phyloP scores from a whole-genome alignment of 345 rosid genomes.

The Ceriops decandra region DNA sequence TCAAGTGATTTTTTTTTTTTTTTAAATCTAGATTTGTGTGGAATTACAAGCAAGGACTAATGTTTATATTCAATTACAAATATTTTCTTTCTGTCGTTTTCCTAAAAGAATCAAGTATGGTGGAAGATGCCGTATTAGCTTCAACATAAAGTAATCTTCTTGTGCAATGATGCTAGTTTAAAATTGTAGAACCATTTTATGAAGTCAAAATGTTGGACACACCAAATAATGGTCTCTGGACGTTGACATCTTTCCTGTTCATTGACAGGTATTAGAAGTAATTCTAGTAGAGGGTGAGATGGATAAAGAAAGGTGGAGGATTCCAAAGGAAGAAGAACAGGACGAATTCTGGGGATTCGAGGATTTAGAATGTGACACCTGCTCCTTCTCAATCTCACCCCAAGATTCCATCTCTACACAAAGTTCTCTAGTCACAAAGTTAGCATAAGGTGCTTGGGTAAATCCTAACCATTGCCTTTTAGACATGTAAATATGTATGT shows the following conservation, averaged over 20 bases:
- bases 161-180: neutral
- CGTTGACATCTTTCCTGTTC: neutral
- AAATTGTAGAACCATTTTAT: neutral
- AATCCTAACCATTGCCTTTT: conserved; percentile 2
- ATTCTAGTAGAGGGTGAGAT: conserved; percentile 53
- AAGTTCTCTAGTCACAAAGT: conserved; percentile 30
- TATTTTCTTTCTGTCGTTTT: too few species aligned
- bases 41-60: too few species aligned
- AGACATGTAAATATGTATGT: neutral
- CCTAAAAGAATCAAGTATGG: too few species aligned
- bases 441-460: neutral
- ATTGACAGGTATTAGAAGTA: conserved; percentile 59
- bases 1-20: too few species aligned
- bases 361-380: conserved; percentile 62
- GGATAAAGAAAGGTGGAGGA: conserved; percentile 72
- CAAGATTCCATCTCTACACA: conserved; percentile 54
- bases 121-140: neutral
- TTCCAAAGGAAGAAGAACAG: conserved; percentile 69
- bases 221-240: neutral
- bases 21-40: too few species aligned
- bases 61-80: too few species aligned
- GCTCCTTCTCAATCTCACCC: conserved; percentile 56
- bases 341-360: conserved; percentile 89
- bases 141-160: neutral
- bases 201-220: conserved; percentile 3